Evolutionary conservation across 163 green algal species (phyloP).

Genomic region (Chloroidium sp.): DNA sequence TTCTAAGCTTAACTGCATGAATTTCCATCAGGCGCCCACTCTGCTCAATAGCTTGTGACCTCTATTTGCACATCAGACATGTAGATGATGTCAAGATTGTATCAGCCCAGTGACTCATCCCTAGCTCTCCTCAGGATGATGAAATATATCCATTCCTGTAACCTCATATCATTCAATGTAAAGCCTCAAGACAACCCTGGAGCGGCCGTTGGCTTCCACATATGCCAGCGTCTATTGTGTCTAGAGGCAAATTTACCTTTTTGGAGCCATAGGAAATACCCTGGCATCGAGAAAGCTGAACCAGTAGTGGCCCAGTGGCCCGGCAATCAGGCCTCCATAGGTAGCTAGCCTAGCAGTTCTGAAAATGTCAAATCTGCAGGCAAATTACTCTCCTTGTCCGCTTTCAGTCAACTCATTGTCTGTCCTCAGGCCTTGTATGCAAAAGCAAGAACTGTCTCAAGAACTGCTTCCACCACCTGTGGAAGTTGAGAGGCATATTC

Average conservation of each 20-base stretch:
- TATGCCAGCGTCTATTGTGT: not conserved
- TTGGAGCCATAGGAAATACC: not conserved
- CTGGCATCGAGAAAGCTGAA: not conserved
- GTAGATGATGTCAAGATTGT: no score
- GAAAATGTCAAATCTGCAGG: not conserved
- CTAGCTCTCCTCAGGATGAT: not conserved
- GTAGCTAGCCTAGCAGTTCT: constrained; percentile 3
- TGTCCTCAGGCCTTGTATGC: no score
- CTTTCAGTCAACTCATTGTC: no score
- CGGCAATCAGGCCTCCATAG: constrained; percentile 5
- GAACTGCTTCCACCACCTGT: not conserved
- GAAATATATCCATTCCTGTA: not conserved
- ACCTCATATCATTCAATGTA: no score
- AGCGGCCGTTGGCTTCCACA: not conserved
- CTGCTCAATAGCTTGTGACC: no score
- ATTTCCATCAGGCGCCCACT: no score
- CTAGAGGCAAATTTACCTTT: constrained; percentile 1
- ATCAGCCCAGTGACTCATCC: not conserved
- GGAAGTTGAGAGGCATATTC: no score
- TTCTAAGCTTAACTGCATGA: no score
- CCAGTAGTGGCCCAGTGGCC: constrained; percentile 5
- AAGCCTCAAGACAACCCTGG: no score
- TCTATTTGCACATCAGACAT: no score
- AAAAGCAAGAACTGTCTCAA: not conserved
- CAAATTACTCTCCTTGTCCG: not conserved